A percentile compares a stretch with the other conserved stretches of the same genome.
These are phyloP conservation scores for Rugosomyces carneus DNA, from an alignment of 1,284 basidiomycete species.

Conservation along the genomic window DNA sequence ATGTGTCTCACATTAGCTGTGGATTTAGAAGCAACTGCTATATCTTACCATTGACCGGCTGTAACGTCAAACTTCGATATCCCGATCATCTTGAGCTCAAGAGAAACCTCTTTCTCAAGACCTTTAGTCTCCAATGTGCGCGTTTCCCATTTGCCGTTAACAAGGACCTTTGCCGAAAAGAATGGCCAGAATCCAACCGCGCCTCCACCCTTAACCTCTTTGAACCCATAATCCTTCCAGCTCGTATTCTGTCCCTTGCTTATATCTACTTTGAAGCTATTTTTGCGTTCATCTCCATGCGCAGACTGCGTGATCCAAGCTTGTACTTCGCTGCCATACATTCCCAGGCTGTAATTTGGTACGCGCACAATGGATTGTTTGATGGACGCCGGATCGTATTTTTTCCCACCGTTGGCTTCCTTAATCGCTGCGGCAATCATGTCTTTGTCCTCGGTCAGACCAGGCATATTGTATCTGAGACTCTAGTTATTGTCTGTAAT, in stretches of 20 bases:
- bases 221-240: constrained; percentile 3
- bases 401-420: not conserved
- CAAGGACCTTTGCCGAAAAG: not conserved
- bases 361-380: not conserved
- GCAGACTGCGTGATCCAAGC: not conserved
- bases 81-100: constrained; percentile 1
- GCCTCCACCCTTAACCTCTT: constrained; percentile 1
- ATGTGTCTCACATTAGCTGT: not conserved
- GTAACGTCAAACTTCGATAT: not conserved
- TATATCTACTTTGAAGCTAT: not conserved
- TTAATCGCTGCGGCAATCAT: not conserved
- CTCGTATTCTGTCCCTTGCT: not conserved
- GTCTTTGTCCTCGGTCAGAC: not conserved
- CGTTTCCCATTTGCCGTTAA: not conserved
- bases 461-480: too few species aligned
- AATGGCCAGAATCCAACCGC: constrained; percentile 4
- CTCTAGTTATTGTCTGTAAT: too few species aligned
- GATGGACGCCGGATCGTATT: not conserved
- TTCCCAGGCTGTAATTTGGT: not conserved
- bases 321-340: not conserved
- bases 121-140: constrained; percentile 2
- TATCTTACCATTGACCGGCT: not conserved
- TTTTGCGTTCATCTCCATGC: not conserved
- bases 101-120: not conserved
- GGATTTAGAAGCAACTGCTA: not conserved